Percentiles rank a stretch among this genome's conserved stretches.
phyloP scores from a whole-genome alignment of 257 asterid genomes.

The Oldenlandia corymbosa region DNA sequence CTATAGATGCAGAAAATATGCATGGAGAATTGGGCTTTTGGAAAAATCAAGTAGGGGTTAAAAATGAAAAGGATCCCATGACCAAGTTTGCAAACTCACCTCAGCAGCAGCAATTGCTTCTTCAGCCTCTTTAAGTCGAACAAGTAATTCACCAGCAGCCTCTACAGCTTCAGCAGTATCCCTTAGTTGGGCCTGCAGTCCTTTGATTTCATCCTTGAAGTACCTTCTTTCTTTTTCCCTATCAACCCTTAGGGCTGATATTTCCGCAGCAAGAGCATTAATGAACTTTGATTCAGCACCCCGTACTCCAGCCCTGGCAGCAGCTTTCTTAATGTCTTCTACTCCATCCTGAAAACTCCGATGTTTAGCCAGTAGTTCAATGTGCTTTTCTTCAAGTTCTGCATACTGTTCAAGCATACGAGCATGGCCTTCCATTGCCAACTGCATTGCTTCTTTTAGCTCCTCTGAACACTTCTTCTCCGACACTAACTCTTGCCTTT shows the following conservation, averaged over 20 bases:
- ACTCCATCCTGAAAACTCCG: conserved; percentile 78
- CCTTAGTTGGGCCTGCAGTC: conserved; percentile 89
- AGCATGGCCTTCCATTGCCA: conserved; percentile 99
- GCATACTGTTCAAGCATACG: conserved; percentile 98
- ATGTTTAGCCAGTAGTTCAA: conserved; percentile 73
- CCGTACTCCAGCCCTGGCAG: conserved; percentile 88
- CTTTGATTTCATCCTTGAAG: conserved; percentile 76
- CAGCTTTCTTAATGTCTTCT: conserved; percentile 91
- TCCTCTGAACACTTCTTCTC: conserved; percentile 88
- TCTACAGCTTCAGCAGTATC: conserved; percentile 99
- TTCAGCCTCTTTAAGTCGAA: conserved; percentile 90
- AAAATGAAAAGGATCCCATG: conserved; percentile 14
- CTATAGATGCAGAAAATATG: background rate
- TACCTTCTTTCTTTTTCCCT: conserved; percentile 81
- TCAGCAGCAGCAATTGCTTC: conserved; percentile 75
- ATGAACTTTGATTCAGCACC: conserved; percentile 89
- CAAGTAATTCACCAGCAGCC: conserved; percentile 95
- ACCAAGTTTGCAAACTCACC: conserved; percentile 45
- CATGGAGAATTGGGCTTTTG: background rate
- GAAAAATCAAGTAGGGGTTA: conserved; percentile 2
- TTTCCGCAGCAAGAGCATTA: conserved; percentile 82
- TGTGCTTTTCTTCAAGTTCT: conserved; percentile 92
- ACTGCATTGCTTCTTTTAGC: conserved; percentile 95
- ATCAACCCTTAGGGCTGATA: conserved; percentile 75
- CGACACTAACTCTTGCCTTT: conserved; percentile 68